Conservation (phyloP, 2,329 filamentous ascomycete genomes). For the Claviceps paspali region DNA sequence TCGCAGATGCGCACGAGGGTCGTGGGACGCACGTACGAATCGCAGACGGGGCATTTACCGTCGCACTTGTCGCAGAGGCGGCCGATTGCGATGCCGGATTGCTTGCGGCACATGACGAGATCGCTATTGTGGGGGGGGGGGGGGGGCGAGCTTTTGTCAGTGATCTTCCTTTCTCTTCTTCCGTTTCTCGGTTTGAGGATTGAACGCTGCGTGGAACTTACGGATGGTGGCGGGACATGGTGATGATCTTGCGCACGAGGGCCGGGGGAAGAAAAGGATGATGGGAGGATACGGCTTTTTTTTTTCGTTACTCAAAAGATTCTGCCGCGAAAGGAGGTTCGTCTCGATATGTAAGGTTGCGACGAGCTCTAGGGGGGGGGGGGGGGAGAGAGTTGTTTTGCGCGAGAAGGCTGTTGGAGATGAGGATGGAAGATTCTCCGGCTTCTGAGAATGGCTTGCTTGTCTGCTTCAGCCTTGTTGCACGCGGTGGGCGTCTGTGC, state of each 20-base stretch:
- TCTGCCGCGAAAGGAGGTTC: no score
- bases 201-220: no score
- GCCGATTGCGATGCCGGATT: slow-evolving; percentile 92
- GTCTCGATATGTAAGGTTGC: neutral
- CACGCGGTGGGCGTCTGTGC: no score
- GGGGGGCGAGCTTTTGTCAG: no score
- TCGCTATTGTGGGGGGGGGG: no score
- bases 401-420: neutral
- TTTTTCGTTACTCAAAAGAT: neutral
- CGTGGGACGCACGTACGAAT: slow-evolving; percentile 95
- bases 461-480: slow-evolving; percentile 28
- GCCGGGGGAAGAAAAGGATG: neutral
- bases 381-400: no score
- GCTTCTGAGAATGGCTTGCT: no score
- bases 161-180: no score
- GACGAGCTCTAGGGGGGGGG: no score
- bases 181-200: no score
- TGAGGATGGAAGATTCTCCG: slow-evolving; percentile 7
- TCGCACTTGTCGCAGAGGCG: slow-evolving; percentile 99
- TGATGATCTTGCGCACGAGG: no score
- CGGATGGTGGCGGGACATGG: slow-evolving; percentile 90
- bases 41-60: slow-evolving; percentile 97
- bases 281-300: neutral
- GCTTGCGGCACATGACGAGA: slow-evolving; percentile 99
- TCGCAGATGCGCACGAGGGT: slow-evolving; percentile 97